These are phyloP conservation scores for Linderniella brevidens DNA, from an alignment of 257 asterid genomes.

Conservation along the genomic window DNA sequence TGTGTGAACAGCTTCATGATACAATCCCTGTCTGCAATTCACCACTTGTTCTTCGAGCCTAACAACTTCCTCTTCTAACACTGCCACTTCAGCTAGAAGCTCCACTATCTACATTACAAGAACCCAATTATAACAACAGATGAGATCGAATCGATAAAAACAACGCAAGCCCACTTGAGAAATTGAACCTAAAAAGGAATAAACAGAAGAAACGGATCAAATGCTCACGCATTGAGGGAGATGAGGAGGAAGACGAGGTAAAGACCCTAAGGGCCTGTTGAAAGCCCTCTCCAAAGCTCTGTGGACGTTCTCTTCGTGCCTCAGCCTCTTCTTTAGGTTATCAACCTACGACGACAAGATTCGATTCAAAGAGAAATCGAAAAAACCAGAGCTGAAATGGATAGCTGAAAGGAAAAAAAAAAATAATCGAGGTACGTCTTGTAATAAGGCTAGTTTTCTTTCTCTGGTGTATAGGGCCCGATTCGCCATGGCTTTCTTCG, in stretches of 20 bases:
- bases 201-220: not conserved
- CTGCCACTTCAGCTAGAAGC: slow-evolving; percentile 96
- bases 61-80: slow-evolving; percentile 84
- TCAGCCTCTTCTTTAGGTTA: slow-evolving; percentile 68
- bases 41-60: slow-evolving; percentile 62
- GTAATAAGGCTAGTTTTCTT: slow-evolving; percentile 52
- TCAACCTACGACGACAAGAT: slow-evolving; percentile 50
- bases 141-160: not conserved
- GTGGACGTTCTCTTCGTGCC: slow-evolving; percentile 80
- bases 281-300: slow-evolving; percentile 77
- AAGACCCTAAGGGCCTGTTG: slow-evolving; percentile 67
- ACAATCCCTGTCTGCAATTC: slow-evolving; percentile 53
- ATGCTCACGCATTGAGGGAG: slow-evolving; percentile 67
- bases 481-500: slow-evolving; percentile 19
- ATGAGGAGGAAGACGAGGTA: slow-evolving; percentile 90
- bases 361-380: not conserved
- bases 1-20: slow-evolving; percentile 39
- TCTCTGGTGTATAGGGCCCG: slow-evolving; percentile 35
- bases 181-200: not conserved
- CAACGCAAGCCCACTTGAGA: not conserved
- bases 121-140: slow-evolving; percentile 1
- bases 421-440: slow-evolving; percentile 34
- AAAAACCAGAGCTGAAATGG: not conserved
- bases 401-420: not conserved
- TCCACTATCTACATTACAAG: slow-evolving; percentile 42